Base-by-base conservation (phyloP, 768 basidiomycete genomes). In the Tulasnella sp. region DNA sequence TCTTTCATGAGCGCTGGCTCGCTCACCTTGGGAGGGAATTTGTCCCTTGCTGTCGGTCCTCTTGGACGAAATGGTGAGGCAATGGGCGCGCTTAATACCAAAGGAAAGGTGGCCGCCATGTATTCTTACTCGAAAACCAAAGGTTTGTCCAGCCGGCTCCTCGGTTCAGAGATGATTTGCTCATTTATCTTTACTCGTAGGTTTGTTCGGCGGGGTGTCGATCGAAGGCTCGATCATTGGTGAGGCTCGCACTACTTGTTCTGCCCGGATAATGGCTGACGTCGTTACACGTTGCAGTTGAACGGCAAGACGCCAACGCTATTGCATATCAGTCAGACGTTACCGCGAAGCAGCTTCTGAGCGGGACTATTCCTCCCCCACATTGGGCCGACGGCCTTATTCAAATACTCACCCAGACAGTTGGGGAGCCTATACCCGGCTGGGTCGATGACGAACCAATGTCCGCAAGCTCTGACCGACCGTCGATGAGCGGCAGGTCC, bases 1-100 rank as follows among this genome's bases (percentile, higher is more conserved):
- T 92, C 93, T 1, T 99, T 99, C 87, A 99, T 99, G 97, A 90
- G 96, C 18, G 93, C 96, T 22, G 97, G 98, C 11, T 94, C 93
- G 9, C 85, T 99, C 80, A 96, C 94, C 2, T 87, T 98, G 2
- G 97, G 97, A 28, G 96, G 96, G 20, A 97, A 96, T 84, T 87
- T 97, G 86, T 96, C 95, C 81, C 87, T 96, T 69, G 93, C 83
- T 82, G 28, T 73, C 24, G 50, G 80, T 22, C 78, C 79, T 72
- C 14, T 78, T 4, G 84, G 37, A 78, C 40, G 82, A 58, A 82
- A 74, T 24, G 78, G 87, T 40, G 97, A 99, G 87, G 97, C 96
- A 4, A 89, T 89, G 3, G 96, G 96, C 24, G 88, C 95, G 0
- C 82, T 99, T 72, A 98, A 92, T 83, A 89, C 94, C 1, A 93